These are phyloP conservation scores for Penicillium sp. DNA, from an alignment of 2,329 filamentous ascomycete genomes.

Conservation along the genomic window DNA sequence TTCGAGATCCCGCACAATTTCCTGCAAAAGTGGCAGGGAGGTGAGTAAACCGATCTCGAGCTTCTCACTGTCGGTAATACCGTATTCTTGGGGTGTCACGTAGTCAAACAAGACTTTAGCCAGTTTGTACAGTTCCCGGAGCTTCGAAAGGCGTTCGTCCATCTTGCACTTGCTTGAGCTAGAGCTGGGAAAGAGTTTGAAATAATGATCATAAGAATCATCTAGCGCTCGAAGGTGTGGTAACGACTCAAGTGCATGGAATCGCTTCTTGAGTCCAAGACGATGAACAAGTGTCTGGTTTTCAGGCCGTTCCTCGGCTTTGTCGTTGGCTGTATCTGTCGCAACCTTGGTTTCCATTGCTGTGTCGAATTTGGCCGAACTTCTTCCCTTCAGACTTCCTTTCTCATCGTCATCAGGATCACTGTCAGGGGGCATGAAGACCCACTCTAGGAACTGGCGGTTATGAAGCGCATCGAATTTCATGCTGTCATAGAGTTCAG, in stretches of 20 bases:
- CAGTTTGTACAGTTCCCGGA: conserved; percentile 88
- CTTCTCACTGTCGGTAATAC: conserved; percentile 92
- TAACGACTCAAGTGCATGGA: conserved; percentile 47
- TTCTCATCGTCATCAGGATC: conserved; percentile 69
- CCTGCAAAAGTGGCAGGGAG: conserved; percentile 86
- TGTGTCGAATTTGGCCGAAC: conserved; percentile 19
- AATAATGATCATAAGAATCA: conserved; percentile 67
- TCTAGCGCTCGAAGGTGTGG: conserved; percentile 49
- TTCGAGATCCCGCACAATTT: conserved; percentile 95
- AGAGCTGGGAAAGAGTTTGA: conserved; percentile 81
- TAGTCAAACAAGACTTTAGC: conserved; percentile 97
- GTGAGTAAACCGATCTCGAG: conserved; percentile 97
- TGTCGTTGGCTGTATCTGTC: conserved; percentile 26
- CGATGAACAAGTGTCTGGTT: conserved; percentile 38
- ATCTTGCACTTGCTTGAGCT: conserved; percentile 72
- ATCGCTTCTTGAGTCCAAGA: conserved; percentile 52
- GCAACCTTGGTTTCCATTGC: conserved; percentile 20
- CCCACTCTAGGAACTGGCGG: conserved; percentile 92
- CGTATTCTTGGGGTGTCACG: conserved; percentile 97
- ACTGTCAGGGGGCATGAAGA: conserved; percentile 80
- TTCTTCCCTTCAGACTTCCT: conserved; percentile 29
- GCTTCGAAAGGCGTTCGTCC: conserved; percentile 79
- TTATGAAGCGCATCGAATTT: conserved; percentile 99
- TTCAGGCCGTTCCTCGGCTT: conserved; percentile 33
- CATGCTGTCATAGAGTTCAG: conserved; percentile 98